These are phyloP conservation scores for Irpex rosettiformis DNA, from an alignment of 1,284 basidiomycete genomes.

Conservation along the genomic window DNA sequence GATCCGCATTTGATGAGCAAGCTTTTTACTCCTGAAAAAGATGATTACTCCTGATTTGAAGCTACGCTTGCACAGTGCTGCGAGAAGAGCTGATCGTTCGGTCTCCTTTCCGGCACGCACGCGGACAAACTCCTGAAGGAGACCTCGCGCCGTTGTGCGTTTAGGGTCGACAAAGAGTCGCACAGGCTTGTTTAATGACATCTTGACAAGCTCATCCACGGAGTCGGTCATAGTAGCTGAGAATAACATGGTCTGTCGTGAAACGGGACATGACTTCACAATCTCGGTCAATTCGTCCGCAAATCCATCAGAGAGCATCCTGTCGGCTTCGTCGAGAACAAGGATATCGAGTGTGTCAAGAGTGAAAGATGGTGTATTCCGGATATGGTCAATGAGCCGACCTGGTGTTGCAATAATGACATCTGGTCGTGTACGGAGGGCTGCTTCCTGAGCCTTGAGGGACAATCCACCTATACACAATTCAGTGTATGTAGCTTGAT, in stretches of 20 bases:
- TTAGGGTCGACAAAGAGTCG: constrained; percentile 96
- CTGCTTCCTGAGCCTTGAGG: constrained; percentile 85
- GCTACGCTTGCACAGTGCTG: constrained; percentile 83
- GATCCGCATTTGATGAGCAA: constrained; percentile 95
- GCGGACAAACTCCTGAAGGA: constrained; percentile 94
- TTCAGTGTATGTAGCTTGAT: background rate
- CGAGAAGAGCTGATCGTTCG: constrained; percentile 81
- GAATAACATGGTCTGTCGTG: constrained; percentile 97
- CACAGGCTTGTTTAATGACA: constrained; percentile 90
- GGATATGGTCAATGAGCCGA: constrained; percentile 94
- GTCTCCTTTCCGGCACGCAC: constrained; percentile 76
- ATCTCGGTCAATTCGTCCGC: constrained; percentile 95
- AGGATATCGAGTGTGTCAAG: constrained; percentile 92
- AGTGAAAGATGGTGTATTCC: constrained; percentile 92
- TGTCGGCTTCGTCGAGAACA: constrained; percentile 95
- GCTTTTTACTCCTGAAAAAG: constrained; percentile 94
- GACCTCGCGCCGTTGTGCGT: constrained; percentile 81
- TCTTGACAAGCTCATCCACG: constrained; percentile 89
- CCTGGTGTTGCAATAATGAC: constrained; percentile 94
- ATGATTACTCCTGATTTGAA: constrained; percentile 86
- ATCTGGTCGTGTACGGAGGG: constrained; percentile 85
- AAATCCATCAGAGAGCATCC: constrained; percentile 98
- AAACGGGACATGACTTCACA: constrained; percentile 82
- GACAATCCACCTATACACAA: constrained; percentile 75
- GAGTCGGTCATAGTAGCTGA: constrained; percentile 98